A percentile compares a stretch with the other conserved stretches of the same genome.
Evolutionary conservation across 2,329 filamentous ascomycete genomes (phyloP).

Genomic region (Fusarium concolor): DNA sequence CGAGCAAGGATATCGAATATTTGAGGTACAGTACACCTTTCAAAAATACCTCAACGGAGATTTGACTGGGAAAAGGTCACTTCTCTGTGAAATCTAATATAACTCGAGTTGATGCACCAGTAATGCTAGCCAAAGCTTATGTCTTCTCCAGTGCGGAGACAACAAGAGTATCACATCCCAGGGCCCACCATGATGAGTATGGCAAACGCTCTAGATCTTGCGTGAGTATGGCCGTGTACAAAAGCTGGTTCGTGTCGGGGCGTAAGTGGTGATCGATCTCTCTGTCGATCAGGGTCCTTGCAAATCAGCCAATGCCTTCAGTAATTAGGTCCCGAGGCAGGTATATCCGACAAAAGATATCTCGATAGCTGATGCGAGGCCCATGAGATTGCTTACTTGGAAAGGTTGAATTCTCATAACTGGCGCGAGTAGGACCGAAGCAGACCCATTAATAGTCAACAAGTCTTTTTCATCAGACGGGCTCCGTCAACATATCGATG

Average conservation of each 20-base stretch:
- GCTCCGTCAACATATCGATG: constrained; percentile 9
- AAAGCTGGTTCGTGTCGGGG: neutral
- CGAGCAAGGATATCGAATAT: constrained; percentile 15
- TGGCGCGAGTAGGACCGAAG: constrained; percentile 30
- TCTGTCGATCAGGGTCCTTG: constrained; percentile 38
- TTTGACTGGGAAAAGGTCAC: neutral
- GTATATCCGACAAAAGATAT: constrained; percentile 11
- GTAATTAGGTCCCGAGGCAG: neutral
- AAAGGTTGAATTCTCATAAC: constrained; percentile 12
- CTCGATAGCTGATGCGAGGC: constrained; percentile 8
- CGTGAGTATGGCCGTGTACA: neutral
- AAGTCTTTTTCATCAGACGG: neutral
- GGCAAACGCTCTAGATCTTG: constrained; percentile 2
- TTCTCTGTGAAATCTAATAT: constrained; percentile 8
- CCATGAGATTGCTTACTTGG: constrained; percentile 5
- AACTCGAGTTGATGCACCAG: constrained; percentile 9
- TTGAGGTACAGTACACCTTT: constrained; percentile 10
- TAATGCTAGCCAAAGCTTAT: constrained; percentile 35
- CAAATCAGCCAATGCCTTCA: constrained; percentile 1
- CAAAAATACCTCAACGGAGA: constrained; percentile 4
- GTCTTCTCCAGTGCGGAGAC: constrained; percentile 24
- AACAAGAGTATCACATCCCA: constrained; percentile 2
- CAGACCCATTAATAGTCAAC: neutral
- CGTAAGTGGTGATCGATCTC: constrained; percentile 2
- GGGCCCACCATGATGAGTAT: constrained; percentile 6